Base-by-base conservation (phyloP, 2,329 filamentous ascomycete genomes). In the Trichophyton schoenleinii region DNA sequence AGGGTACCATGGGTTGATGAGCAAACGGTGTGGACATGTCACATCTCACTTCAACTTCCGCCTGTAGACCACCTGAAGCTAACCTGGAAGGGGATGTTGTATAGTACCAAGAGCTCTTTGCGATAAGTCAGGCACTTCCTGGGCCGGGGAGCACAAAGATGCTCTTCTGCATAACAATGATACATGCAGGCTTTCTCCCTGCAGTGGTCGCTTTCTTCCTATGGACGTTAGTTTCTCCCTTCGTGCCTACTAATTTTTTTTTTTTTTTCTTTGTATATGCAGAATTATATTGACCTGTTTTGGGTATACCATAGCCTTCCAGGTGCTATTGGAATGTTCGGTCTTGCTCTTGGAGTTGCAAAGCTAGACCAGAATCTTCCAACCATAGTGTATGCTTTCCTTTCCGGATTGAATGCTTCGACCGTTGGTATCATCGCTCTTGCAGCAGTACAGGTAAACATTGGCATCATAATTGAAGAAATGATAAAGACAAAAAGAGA, bases 81-180 rank as follows among this genome's bases (percentile, higher is more conserved):
- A 41, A 60, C 31, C 31, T 18, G 41, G 59, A 57, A 60, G 9
- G 44, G 20, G n/a, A 55, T 57, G 58, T 57, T 57, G 20, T 49
- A 44, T 58, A 87, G 83, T 89, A 86, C 71, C 84, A 87, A 70
- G 87, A 89, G 67, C 78, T 89, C 0, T 89, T 90, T 70, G 85
- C 83, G 28, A 73, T 89, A 53, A 82, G 80, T 18, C 86, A 89
- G 72, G 83, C 83, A 0, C 76, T 89, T 1, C 84, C 83, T 0
- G 87, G 87, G 0, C 87, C 87, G 0, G 86, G 67, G 0, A 86
- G 82, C 64, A 89, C 87, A 1, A 89, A 89, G 68, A 86, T 89
- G 82, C 69, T 83, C 0, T 89, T 87, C 63, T 87, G 82, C 63
- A 83, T 89, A 46, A 82, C 84, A 42, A 71, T 87, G 18, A 79